phyloP scores from a whole-genome alignment of 495 filamentous ascomycete genomes.

The Tuber borchii region DNA sequence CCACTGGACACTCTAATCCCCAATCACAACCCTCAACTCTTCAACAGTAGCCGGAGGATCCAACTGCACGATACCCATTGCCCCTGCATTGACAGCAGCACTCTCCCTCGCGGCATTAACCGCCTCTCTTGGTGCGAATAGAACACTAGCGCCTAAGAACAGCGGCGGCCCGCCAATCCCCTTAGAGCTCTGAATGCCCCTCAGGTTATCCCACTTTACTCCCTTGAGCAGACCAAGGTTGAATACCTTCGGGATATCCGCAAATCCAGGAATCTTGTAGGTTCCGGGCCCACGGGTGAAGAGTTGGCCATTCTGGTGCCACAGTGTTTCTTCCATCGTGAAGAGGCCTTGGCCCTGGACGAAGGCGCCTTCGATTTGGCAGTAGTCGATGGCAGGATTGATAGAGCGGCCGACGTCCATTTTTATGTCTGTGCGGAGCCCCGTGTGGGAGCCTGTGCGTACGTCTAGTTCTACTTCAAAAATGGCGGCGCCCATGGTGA shows the following conservation, averaged over 20 bases:
- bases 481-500: conserved; percentile 45
- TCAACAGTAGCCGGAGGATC: conserved; percentile 78
- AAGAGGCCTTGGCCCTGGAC: conserved; percentile 39
- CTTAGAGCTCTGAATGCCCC: conserved; percentile 46
- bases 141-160: conserved; percentile 44
- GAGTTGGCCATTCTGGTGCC: conserved; percentile 40
- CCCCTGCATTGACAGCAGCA: conserved; percentile 36
- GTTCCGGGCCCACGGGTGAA: conserved; percentile 44
- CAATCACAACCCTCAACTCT: conserved; percentile 73
- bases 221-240: conserved; percentile 42
- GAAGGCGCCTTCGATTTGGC: background rate
- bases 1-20: conserved; percentile 78
- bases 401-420: conserved; percentile 47
- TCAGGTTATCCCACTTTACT: conserved; percentile 42
- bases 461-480: conserved; percentile 45
- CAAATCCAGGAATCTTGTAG: conserved; percentile 46
- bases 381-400: conserved; percentile 47
- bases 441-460: conserved; percentile 39
- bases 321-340: conserved; percentile 45
- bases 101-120: conserved; percentile 43
- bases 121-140: conserved; percentile 50
- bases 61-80: conserved; percentile 54
- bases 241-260: conserved; percentile 45
- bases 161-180: conserved; percentile 46
- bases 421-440: conserved; percentile 42